Percentiles rank a stretch among this genome's conserved stretches.
Conservation (phyloP, 352 stramenopile species). For the Ophiocytium majus region DNA sequence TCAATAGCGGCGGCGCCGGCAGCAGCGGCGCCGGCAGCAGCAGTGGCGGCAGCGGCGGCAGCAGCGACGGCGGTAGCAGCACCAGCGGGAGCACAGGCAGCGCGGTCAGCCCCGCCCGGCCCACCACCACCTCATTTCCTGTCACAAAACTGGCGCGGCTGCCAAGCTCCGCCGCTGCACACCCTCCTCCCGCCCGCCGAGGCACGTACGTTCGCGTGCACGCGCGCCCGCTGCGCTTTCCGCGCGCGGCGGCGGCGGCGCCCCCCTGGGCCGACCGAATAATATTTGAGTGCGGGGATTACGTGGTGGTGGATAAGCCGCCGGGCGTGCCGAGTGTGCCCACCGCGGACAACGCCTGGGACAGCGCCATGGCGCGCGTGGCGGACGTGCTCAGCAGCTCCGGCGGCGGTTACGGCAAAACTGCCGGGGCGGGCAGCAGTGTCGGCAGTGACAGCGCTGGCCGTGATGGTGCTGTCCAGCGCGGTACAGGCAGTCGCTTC, state of each 20-base stretch:
- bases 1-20: too few relatives aligned
- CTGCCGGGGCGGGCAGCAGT: background rate
- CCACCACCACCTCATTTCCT: too few relatives aligned
- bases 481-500: background rate
- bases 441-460: too few relatives aligned
- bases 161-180: background rate
- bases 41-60: background rate
- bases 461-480: conserved; percentile 12
- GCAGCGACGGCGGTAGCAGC: background rate
- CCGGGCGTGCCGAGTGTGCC: conserved; percentile 37
- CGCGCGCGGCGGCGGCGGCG: conserved; percentile 20
- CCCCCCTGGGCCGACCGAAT: conserved; percentile 27
- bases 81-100: background rate
- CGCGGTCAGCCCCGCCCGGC: too few relatives aligned
- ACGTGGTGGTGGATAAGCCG: conserved; percentile 49
- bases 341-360: conserved; percentile 46
- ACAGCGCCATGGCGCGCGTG: conserved; percentile 24
- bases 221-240: conserved; percentile 35
- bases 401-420: too few relatives aligned
- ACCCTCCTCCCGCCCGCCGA: background rate
- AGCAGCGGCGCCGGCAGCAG: too few relatives aligned
- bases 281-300: conserved; percentile 26
- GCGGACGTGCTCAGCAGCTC: background rate
- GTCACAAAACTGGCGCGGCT: background rate
- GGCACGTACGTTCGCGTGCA: conserved; percentile 46